Evolutionary conservation across 306 rosid species (phyloP).

Genomic region (Sesbania bispinosa): DNA sequence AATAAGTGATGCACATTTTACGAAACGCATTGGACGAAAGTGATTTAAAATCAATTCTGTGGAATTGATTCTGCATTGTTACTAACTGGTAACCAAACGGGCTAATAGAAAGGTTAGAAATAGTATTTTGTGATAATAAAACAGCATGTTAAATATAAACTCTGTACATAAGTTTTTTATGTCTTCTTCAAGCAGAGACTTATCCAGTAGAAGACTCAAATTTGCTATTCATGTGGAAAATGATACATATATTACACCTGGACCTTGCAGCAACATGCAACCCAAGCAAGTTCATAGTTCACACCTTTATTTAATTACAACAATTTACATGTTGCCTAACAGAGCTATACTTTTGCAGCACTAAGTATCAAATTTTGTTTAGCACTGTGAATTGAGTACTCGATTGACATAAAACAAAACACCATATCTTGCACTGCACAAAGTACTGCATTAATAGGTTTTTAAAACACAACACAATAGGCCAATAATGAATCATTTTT

Average conservation of each 20-base stretch:
- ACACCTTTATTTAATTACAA: neutral
- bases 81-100: too few species aligned
- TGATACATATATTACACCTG: neutral
- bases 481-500: neutral
- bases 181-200: neutral
- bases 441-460: neutral
- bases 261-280: neutral
- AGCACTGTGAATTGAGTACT: neutral
- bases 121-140: neutral
- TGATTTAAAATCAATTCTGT: too few species aligned
- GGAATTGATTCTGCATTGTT: too few species aligned
- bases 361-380: neutral
- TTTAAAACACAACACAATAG: neutral
- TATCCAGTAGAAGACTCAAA: neutral
- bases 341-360: neutral
- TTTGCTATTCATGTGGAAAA: neutral
- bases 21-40: too few species aligned
- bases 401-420: neutral
- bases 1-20: too few species aligned
- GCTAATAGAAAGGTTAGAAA: too few species aligned
- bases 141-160: neutral
- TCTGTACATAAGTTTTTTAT: neutral
- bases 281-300: too few species aligned
- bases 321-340: neutral
- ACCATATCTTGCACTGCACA: neutral